A percentile compares a stretch with the other conserved stretches of the same genome.
phyloP scores from a whole-genome alignment of 371 early-diverging fungal species.

The Mortierella sp. region DNA sequence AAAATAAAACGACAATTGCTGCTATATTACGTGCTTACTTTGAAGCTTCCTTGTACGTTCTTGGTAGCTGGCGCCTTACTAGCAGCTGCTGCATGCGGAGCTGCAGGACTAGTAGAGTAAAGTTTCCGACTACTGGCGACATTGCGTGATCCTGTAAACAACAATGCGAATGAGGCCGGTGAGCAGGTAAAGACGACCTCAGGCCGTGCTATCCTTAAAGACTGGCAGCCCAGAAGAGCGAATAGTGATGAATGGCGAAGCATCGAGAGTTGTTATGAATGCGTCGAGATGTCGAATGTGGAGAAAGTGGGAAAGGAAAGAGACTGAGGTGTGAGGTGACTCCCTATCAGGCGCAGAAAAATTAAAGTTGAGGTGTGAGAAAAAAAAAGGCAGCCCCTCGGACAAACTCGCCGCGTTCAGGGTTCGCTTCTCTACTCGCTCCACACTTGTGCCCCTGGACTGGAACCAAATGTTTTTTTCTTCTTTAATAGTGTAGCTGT shows the following conservation, averaged over 20 bases:
- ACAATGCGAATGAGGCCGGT: neutral
- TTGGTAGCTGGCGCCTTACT: neutral
- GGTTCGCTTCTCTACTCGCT: neutral
- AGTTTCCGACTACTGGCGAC: neutral
- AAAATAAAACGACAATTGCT: neutral
- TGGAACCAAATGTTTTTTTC: neutral
- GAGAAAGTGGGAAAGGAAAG: neutral
- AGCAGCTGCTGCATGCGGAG: neutral
- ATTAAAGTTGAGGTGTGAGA: neutral
- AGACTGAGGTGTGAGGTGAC: neutral
- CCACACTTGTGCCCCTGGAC: neutral
- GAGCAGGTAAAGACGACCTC: neutral
- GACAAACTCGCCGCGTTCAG: slow-evolving; percentile 5
- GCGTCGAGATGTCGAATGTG: neutral
- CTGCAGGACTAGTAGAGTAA: neutral
- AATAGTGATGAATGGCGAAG: neutral
- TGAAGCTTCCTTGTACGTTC: slow-evolving; percentile 23
- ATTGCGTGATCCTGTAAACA: neutral
- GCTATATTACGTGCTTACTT: neutral
- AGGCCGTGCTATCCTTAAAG: neutral
- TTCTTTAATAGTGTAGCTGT: neutral
- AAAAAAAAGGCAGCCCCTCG: neutral
- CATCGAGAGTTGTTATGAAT: neutral
- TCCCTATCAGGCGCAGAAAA: neutral
- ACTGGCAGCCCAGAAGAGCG: neutral